phyloP scores from a whole-genome alignment of 2,329 filamentous ascomycete species.

The Trichoderma cornu-damae region DNA sequence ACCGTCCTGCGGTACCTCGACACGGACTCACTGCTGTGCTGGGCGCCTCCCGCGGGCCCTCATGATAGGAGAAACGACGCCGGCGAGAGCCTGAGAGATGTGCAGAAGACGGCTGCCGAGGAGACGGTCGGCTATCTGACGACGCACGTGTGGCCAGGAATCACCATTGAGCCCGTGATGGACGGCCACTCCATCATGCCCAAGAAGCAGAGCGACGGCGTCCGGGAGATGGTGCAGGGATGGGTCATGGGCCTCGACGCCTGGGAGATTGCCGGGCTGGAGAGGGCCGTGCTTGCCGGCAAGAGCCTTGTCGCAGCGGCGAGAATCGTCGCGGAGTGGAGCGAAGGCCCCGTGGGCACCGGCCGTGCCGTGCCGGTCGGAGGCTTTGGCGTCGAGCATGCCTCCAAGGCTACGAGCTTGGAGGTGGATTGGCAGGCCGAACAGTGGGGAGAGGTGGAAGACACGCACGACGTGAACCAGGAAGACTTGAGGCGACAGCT shows the following conservation, averaged over 20 bases:
- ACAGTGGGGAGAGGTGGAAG: slow-evolving; percentile 95
- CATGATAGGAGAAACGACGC: slow-evolving; percentile 43
- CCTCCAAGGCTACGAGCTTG: slow-evolving; percentile 67
- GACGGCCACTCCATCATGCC: slow-evolving; percentile 73
- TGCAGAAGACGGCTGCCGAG: slow-evolving; percentile 65
- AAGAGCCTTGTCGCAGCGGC: slow-evolving; percentile 80
- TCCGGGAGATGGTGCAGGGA: slow-evolving; percentile 68
- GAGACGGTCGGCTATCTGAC: slow-evolving; percentile 68
- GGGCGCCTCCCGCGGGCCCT: slow-evolving; percentile 57
- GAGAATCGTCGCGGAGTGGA: slow-evolving; percentile 82
- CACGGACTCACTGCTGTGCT: slow-evolving; percentile 90
- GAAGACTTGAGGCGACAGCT: slow-evolving; percentile 85
- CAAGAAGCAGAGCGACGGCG: slow-evolving; percentile 63
- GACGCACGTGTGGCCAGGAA: slow-evolving; percentile 73
- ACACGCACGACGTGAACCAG: slow-evolving; percentile 93
- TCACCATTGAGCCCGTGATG: slow-evolving; percentile 74
- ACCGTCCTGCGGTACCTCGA: slow-evolving; percentile 80
- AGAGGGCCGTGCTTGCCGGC: slow-evolving; percentile 74
- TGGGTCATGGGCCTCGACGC: slow-evolving; percentile 70
- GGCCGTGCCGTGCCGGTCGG: slow-evolving; percentile 34
- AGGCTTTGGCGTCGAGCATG: slow-evolving; percentile 75
- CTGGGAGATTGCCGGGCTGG: slow-evolving; percentile 82
- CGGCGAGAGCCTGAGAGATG: slow-evolving; percentile 59
- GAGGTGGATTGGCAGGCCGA: slow-evolving; percentile 88
- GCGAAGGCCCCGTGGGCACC: slow-evolving; percentile 58